Evolutionary conservation across 2,329 filamentous ascomycete genomes (phyloP).

Genomic region (Cladosporium sp.): DNA sequence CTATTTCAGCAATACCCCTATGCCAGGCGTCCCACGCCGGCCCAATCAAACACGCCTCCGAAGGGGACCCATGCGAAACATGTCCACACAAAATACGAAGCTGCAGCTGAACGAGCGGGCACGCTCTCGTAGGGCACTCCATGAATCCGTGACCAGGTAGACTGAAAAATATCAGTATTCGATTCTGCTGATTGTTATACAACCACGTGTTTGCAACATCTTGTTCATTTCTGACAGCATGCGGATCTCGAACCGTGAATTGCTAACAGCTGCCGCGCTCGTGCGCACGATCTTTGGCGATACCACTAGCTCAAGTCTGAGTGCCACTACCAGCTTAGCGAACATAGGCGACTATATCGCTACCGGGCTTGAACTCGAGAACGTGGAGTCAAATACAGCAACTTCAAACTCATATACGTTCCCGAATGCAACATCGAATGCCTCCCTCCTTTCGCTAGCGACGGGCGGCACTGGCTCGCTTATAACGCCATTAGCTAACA

Average conservation of each 20-base stretch:
- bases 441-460: not conserved
- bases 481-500: not conserved
- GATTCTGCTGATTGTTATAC: too few relatives aligned
- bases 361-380: not conserved
- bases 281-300: not conserved
- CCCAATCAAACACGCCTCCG: too few relatives aligned
- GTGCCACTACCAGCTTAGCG: not conserved
- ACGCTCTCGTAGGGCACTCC: too few relatives aligned
- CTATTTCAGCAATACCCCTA: too few relatives aligned
- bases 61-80: too few relatives aligned
- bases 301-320: not conserved
- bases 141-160: too few relatives aligned
- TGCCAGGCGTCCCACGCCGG: too few relatives aligned
- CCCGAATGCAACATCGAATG: not conserved
- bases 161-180: too few relatives aligned
- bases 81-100: too few relatives aligned
- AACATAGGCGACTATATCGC: constrained; percentile 4
- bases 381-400: not conserved
- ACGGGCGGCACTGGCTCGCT: not conserved
- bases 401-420: not conserved
- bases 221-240: not conserved
- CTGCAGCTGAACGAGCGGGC: too few relatives aligned
- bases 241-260: not conserved
- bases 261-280: not conserved
- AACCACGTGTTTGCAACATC: too few relatives aligned